Evolutionary conservation across 2,329 filamentous ascomycete genomes (phyloP), one percentile per base, ranked within the genome.

Genomic region (Bimuria novae-zelandiae): DNA sequence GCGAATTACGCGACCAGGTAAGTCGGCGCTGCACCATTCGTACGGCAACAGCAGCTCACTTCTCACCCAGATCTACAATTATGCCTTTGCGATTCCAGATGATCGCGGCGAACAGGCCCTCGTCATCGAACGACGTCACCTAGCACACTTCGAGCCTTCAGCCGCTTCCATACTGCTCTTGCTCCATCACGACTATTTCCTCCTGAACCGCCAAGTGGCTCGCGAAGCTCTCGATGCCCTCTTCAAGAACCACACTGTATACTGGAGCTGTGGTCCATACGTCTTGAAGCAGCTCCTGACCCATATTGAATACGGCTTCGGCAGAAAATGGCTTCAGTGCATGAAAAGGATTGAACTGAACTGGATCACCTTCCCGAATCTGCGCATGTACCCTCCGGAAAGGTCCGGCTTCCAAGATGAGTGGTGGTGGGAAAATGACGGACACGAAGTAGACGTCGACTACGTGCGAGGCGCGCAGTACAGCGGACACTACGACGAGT

Each of bases 1-100:
- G 69, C 37, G 72, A 75, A 55, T 62, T 75, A 21, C 68, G 72
- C n/a, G 69, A 75, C 54, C 63, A 69, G 56, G 69, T 69, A 55
- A 55, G 55, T n/a, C 47, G 23, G 17, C 41, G 16, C 21, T 37
- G 25, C 16, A 17, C 19, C 8, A 11, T 3, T 7, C 11, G 16
- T 27, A 19, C 21, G 7, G 36, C 7, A 41, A 17, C 23, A 45
- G 27, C 37, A 49, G 22, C 46, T 54, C 21, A 54, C 41, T 14
- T 22, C 16, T n/a, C 2, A 37, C 33, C 30, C 44, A 71, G 67
- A 67, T 74, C 50, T 74, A 74, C 61, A 35, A 68, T 49, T 57
- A 68, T 48, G 51, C 61, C 23, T 63, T 71, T 32, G 37, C 42
- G 10, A 55, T 69, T 14, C 60, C 63, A n/a, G 65, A 71, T 33